Percentiles rank a stretch among this genome's conserved stretches.
Conservation (phyloP, 192 early-diverging fungal species). For the Pecoramyces ruminantium region DNA sequence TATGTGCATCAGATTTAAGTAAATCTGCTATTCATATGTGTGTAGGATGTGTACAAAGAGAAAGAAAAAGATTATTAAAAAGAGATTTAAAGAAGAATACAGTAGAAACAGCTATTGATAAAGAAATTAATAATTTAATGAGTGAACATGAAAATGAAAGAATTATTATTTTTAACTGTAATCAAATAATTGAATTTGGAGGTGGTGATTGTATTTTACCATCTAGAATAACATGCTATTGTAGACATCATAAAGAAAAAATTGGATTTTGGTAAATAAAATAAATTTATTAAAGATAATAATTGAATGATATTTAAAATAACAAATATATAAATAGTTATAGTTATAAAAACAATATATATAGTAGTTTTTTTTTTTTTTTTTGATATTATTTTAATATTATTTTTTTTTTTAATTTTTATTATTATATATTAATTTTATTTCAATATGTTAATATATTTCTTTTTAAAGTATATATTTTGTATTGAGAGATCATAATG, state of each 20-base stretch:
- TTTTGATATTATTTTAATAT: too few species aligned
- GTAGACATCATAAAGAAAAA: constrained; percentile 88
- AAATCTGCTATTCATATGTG: constrained; percentile 20
- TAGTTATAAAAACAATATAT: too few species aligned
- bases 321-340: too few species aligned
- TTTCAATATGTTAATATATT: too few species aligned
- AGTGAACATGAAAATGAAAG: constrained; percentile 50
- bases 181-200: constrained; percentile 67
- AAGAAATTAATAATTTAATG: constrained; percentile 43
- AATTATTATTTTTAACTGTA: constrained; percentile 79
- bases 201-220: constrained; percentile 78
- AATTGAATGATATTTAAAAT: too few species aligned
- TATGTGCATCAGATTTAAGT: constrained; percentile 42
- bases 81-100: constrained; percentile 5
- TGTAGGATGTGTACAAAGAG: constrained; percentile 13
- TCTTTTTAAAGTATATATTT: constrained; percentile 76
- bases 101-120: constrained; percentile 26
- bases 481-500: constrained; percentile 47
- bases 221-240: constrained; percentile 90
- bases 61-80: constrained; percentile 14
- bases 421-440: too few species aligned
- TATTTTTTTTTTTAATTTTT: too few species aligned
- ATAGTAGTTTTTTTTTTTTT: too few species aligned
- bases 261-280: constrained; percentile 85
- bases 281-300: too few species aligned